Evolutionary conservation across 163 green algal genomes (phyloP).

Genomic region (Prototheca cutis): DNA sequence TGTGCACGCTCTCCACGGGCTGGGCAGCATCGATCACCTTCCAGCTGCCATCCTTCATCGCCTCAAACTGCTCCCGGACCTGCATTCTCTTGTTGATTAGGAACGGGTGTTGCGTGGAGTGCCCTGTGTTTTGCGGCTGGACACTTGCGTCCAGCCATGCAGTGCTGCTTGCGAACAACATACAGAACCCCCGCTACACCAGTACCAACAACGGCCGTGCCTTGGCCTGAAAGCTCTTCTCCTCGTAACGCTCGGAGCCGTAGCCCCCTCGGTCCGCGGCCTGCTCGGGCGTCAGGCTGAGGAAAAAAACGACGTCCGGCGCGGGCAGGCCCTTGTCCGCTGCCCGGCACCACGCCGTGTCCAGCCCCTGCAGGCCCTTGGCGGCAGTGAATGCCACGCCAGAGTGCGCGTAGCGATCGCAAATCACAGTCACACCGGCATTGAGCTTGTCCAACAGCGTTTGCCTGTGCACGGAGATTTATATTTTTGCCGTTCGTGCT

Average conservation of each 20-base stretch:
- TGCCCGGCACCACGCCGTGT: constrained; percentile 52
- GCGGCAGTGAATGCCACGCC: constrained; percentile 87
- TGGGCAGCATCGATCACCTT: constrained; percentile 41
- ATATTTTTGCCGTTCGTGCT: too few species aligned
- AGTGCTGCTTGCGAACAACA: too few species aligned
- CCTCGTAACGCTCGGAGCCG: constrained; percentile 85
- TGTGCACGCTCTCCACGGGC: constrained; percentile 39
- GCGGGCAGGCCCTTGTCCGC: constrained; percentile 73
- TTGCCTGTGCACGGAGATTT: too few species aligned
- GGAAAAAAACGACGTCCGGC: constrained; percentile 80
- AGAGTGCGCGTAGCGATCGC: constrained; percentile 90
- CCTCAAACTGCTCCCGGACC: constrained; percentile 45
- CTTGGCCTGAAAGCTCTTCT: constrained; percentile 56
- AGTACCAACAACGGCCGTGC: too few species aligned
- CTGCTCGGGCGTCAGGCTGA: constrained; percentile 52
- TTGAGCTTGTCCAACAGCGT: constrained; percentile 54
- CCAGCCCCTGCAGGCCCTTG: constrained; percentile 59
- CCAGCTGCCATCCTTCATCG: constrained; percentile 45
- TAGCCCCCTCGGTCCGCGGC: constrained; percentile 65
- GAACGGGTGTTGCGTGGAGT: too few species aligned
- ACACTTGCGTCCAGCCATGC: too few species aligned
- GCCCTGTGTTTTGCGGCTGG: too few species aligned
- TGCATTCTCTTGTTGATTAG: too few species aligned
- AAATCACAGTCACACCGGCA: constrained; percentile 72
- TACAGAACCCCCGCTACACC: too few species aligned